Evolutionary conservation across 2,329 filamentous ascomycete genomes (phyloP).

Genomic region (Zymoseptoria ardabiliae): DNA sequence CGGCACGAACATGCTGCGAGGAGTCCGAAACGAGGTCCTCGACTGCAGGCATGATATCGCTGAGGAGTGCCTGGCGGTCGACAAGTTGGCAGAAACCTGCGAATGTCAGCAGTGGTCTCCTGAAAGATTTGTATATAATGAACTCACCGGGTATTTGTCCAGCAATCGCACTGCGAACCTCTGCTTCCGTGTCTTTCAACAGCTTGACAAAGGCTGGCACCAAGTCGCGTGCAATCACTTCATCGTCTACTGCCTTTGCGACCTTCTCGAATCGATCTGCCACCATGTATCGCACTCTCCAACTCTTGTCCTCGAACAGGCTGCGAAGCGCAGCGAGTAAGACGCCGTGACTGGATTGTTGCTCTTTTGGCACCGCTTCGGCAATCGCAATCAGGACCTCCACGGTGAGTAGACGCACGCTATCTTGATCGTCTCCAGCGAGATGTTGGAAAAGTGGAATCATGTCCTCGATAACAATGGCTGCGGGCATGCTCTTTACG

Average conservation of each 20-base stretch:
- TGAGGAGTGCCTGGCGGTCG: conserved; percentile 77
- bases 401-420: conserved; percentile 88
- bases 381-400: conserved; percentile 95
- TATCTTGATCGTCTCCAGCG: conserved; percentile 94
- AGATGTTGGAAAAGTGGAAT: conserved; percentile 98
- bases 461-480: conserved; percentile 95
- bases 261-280: conserved; percentile 99
- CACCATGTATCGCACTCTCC: conserved; percentile 98
- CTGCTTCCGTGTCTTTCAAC: conserved; percentile 93
- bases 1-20: conserved; percentile 93
- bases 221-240: conserved; percentile 87
- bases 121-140: background rate
- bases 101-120: conserved; percentile 21
- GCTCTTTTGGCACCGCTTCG: conserved; percentile 94
- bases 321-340: conserved; percentile 82
- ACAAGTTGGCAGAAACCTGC: conserved; percentile 85
- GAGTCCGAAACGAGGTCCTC: conserved; percentile 94
- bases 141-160: conserved; percentile 79
- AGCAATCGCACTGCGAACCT: conserved; percentile 92
- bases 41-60: conserved; percentile 93
- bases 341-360: conserved; percentile 92
- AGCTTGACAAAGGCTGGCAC: conserved; percentile 97
- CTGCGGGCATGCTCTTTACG: conserved; percentile 89
- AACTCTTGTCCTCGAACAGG: conserved; percentile 98
- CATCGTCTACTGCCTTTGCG: conserved; percentile 95